Evolutionary conservation across 305 asterid species (phyloP).

Genomic region (Fraxinus velutina): DNA sequence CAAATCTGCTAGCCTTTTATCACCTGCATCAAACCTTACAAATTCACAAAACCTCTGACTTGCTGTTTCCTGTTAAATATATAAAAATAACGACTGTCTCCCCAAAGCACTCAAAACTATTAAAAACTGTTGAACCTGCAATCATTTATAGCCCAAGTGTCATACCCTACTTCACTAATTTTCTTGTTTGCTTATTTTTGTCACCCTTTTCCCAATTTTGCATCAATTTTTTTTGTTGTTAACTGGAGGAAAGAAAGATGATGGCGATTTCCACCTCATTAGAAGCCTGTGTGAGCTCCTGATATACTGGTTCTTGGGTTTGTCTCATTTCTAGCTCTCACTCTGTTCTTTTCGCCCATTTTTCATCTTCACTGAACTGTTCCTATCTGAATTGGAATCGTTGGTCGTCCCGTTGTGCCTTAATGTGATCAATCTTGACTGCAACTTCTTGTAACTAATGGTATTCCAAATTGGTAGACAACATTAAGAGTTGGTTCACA

Average conservation of each 20-base stretch:
- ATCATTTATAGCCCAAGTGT: neutral
- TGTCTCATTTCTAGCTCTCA: neutral
- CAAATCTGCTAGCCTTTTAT: neutral
- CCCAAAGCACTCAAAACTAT: neutral
- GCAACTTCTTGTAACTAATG: neutral
- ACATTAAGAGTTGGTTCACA: neutral
- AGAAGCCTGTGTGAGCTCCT: neutral
- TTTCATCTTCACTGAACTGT: neutral
- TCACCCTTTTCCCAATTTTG: neutral
- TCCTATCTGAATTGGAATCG: neutral
- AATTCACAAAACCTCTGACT: neutral
- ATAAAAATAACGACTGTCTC: neutral
- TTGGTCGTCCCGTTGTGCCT: neutral
- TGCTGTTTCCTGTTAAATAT: neutral
- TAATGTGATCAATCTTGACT: neutral
- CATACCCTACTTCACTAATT: neutral
- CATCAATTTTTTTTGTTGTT: neutral
- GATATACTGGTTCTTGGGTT: neutral
- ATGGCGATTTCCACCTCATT: neutral
- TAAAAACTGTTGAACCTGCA: neutral
- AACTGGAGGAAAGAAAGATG: neutral
- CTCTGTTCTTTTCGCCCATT: neutral
- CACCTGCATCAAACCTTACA: neutral
- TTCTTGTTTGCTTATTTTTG: neutral
- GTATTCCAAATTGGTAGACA: neutral